Conservation (phyloP, 2,329 filamentous ascomycete species). For the Trichoderma semiorbis region DNA sequence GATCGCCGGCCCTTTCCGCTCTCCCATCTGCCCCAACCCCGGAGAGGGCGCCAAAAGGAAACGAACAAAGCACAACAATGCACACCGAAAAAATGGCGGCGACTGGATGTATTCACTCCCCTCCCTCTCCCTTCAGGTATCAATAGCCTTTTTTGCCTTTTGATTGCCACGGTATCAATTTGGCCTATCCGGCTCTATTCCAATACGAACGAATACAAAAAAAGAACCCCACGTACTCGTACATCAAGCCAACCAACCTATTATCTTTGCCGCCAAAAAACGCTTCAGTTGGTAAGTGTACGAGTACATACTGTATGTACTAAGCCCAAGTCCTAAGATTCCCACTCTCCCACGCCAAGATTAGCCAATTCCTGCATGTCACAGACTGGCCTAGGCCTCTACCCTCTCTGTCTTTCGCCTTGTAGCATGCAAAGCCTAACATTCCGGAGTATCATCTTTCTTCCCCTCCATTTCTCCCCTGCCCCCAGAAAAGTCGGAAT, state of each 20-base stretch:
- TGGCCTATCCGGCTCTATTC: background rate
- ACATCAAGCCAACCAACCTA: background rate
- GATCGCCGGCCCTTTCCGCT: background rate
- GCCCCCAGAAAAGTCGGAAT: background rate
- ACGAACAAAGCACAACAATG: background rate
- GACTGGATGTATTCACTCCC: background rate
- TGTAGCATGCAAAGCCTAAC: background rate
- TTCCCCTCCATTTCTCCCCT: background rate
- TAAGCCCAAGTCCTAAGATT: no score
- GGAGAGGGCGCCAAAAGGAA: no score
- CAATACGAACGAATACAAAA: background rate
- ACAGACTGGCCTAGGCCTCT: background rate
- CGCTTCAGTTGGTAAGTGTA: background rate
- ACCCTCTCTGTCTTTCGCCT: background rate
- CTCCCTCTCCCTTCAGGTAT: background rate
- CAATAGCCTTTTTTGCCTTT: background rate
- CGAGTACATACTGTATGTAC: background rate
- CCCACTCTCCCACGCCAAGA: background rate
- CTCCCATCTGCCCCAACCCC: background rate
- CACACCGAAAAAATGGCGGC: background rate
- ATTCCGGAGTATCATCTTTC: background rate
- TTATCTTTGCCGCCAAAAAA: background rate
- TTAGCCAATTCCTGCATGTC: background rate
- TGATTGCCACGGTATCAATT: background rate
- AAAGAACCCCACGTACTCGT: background rate